phyloP scores from a whole-genome alignment of 2,329 filamentous ascomycete species.

The Epichloe aotearoae region DNA sequence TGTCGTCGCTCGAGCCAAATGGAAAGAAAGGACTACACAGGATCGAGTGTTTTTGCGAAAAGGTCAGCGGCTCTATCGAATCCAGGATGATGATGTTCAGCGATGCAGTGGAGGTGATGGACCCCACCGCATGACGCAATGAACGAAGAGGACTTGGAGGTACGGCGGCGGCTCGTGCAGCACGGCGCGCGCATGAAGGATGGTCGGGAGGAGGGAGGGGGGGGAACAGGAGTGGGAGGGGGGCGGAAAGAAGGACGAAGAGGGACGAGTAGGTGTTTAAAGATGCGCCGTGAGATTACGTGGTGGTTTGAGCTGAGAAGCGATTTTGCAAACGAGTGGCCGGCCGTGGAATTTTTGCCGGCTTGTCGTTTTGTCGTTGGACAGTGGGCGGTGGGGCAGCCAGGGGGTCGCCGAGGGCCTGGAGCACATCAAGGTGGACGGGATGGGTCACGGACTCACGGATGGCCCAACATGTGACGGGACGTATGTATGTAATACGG shows the following conservation, averaged over 20 bases:
- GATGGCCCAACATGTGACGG: constrained; percentile 7
- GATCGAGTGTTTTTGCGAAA: constrained; percentile 6
- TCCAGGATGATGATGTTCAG: constrained; percentile 38
- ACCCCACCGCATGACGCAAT: constrained; percentile 41
- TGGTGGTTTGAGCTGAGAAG: constrained; percentile 4
- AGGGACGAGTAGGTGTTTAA: background rate
- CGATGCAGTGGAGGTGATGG: constrained; percentile 42
- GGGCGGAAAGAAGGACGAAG: background rate
- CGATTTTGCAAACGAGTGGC: background rate
- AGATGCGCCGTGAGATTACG: constrained; percentile 6
- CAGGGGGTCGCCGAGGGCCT: constrained; percentile 6
- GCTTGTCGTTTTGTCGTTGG: background rate
- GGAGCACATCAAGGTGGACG: constrained; percentile 10
- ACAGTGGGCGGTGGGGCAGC: background rate
- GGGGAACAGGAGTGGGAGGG: background rate
- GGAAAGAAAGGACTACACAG: constrained; percentile 9
- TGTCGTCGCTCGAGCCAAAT: constrained; percentile 12
- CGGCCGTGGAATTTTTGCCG: constrained; percentile 6
- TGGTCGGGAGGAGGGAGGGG: constrained; percentile 3
- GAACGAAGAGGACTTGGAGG: constrained; percentile 4
- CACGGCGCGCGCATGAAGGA: constrained; percentile 4
- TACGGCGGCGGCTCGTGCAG: constrained; percentile 2
- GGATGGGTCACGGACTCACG: constrained; percentile 7
- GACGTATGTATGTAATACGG: no score
- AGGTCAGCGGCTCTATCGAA: constrained; percentile 30